Base-by-base conservation (phyloP, 2,329 filamentous ascomycete genomes). In the Colletotrichum magnum region DNA sequence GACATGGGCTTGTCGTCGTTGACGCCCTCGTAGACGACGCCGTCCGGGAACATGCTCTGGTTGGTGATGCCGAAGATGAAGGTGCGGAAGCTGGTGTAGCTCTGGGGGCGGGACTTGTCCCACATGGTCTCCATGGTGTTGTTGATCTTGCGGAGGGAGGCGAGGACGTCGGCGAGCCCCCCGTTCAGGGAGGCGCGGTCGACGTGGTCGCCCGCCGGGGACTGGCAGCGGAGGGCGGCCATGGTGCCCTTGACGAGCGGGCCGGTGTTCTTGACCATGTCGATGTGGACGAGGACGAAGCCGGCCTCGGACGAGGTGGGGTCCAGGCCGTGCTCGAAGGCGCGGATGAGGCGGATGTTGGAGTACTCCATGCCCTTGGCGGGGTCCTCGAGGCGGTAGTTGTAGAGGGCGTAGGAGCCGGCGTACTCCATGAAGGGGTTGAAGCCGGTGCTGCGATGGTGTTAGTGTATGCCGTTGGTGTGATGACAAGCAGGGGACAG, bases 1-100 rank as follows among this genome's bases (percentile, higher is more conserved):
- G 88, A 91, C 79, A 94, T 83, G 4, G 93, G 92, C 77, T 93
- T 79, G 69, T 81, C 80, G 69, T 92, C 89, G 72, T 91, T 91
- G 70, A 95, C 88, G 9, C 94, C 94, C 78, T 97, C 92, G 79
- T 98, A 98, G 54, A 97, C 82, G 7, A 98, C 95, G 9, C 95
- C 95, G 72, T 95, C 85, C 9, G 95, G 95, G 81, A 98, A 98
- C 94, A 98, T 97, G 75, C 90, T 92, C 81, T 98, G 95, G 56
- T 89, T 92, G 1, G 94, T 97, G 81, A 98, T 97, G 74, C 95
- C 95, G 77, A 97, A 97, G 83, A 98, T 98, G 85, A 98, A 98
- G 12, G 95, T 97, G 48, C 95, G 92, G 88, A 97, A 98, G 74
- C 89, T 92, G 68, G 93, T 94, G 83, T 98, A 98, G 73, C 94